Evolutionary conservation across 2,329 filamentous ascomycete genomes (phyloP).

Genomic region (Botrytis fabae): DNA sequence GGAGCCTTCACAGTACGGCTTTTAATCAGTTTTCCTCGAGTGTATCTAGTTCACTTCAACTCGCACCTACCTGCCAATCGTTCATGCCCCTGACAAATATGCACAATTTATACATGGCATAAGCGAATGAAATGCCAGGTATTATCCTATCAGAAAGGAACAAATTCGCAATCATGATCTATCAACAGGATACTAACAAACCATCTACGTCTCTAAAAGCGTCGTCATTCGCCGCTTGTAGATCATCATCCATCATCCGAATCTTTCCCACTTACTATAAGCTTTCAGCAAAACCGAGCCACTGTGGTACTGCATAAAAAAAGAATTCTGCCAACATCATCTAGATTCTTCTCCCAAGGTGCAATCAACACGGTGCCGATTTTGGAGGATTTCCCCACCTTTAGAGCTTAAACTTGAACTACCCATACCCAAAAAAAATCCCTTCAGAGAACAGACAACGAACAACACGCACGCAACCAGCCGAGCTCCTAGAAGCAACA

Average conservation of each 20-base stretch:
- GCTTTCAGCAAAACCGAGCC: not conserved
- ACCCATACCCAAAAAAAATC: conserved; percentile 19
- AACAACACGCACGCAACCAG: conserved; percentile 13
- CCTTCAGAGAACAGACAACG: conserved; percentile 12
- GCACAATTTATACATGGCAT: conserved; percentile 7
- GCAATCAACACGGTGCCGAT: not conserved
- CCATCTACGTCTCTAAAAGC: conserved; percentile 13
- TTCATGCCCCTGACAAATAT: conserved; percentile 14
- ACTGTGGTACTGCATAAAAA: conserved; percentile 9
- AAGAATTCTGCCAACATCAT: not conserved
- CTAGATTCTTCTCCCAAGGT: not conserved
- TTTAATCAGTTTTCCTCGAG: not conserved
- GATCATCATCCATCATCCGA: conserved; percentile 8
- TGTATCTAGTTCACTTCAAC: not conserved
- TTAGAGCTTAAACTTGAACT: conserved; percentile 18
- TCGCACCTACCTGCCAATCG: not conserved
- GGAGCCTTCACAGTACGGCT: not conserved
- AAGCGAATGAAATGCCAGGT: conserved; percentile 17
- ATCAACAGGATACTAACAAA: not conserved
- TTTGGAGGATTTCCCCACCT: conserved; percentile 21
- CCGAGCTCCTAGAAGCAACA: conserved; percentile 20
- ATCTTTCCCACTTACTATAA: conserved; percentile 7
- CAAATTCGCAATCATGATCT: not conserved
- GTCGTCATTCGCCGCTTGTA: conserved; percentile 14
- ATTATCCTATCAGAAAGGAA: not conserved